phyloP scores from a whole-genome alignment of 2,329 filamentous ascomycete species.

The Ophiostoma pallidulum region DNA sequence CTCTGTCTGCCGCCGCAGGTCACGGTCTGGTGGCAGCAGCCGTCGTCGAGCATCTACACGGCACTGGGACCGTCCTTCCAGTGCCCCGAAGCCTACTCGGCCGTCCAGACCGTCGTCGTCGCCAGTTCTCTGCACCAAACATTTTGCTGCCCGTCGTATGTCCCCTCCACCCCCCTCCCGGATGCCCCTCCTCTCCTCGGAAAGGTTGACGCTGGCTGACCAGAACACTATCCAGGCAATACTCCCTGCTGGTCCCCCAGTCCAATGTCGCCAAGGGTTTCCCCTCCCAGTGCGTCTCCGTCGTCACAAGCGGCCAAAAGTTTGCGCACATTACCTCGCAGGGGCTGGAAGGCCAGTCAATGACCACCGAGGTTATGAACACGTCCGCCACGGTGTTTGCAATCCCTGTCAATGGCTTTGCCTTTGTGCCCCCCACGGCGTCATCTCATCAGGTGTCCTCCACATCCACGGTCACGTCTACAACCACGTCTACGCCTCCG shows the following conservation, averaged over 20 bases:
- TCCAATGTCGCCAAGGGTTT: slow-evolving; percentile 2
- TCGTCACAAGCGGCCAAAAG: slow-evolving; percentile 7
- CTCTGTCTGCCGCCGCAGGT: slow-evolving; percentile 6
- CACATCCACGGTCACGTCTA: neutral
- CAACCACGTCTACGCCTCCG: neutral
- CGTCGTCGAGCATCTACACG: neutral
- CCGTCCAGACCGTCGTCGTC: slow-evolving; percentile 8
- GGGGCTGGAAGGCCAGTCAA: neutral
- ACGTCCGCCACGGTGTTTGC: slow-evolving; percentile 5
- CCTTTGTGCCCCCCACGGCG: neutral
- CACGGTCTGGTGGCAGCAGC: slow-evolving; percentile 6
- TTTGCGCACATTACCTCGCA: neutral
- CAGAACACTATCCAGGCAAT: slow-evolving; percentile 4
- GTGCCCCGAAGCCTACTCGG: slow-evolving; percentile 6
- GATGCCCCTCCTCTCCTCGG: neutral
- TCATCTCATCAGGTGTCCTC: neutral
- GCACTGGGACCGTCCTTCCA: slow-evolving; percentile 6
- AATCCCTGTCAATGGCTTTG: slow-evolving; percentile 11
- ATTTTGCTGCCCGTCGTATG: slow-evolving; percentile 10
- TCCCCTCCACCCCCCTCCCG: neutral
- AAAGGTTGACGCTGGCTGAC: neutral
- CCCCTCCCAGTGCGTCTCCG: slow-evolving; percentile 9
- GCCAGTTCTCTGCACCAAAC: slow-evolving; percentile 8
- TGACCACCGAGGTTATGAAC: neutral
- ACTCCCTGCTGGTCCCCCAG: slow-evolving; percentile 7